Base-by-base conservation (phyloP, 2,329 filamentous ascomycete species). In the Trichophyton verrucosum region DNA sequence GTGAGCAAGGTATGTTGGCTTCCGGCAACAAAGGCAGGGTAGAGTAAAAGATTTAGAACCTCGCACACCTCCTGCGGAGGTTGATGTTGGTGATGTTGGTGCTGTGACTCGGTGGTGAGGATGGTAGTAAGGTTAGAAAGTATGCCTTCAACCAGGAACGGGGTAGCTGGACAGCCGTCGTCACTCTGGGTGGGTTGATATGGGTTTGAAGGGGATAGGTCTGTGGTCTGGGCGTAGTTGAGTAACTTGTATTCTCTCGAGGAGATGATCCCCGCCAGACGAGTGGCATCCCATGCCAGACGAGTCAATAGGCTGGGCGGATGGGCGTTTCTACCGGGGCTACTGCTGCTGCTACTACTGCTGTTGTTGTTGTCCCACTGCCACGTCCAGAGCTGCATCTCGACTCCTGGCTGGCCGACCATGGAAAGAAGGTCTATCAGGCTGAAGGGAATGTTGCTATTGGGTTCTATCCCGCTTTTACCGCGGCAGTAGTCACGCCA, bases 401-500 rank as follows among this genome's bases (percentile, higher is more conserved):
- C 62, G 5, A 57, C 47, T n/a, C 61, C 58, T 17, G 62, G 62
- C 58, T 63, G 60, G 3, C 49, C 40, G 38, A 63, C 42, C 46
- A 56, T 17, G 4, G 62, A 61, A 20, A 63, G 58, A 33, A 61
- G 55, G 30, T 63, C 62, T 27, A 63, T 30, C n/a, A 63, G 24
- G 53, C 58, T 60, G 53, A 61, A 61, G 7, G 62, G 62, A 8
- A 63, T 61, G 4, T 59, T 57, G 60, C 62, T 61, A 20, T 59
- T 47, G 6, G 60, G 55, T 30, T 63, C 62, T 17, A 59, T 63
- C 17, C 62, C 62, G 15, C 27, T 13, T 36, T 60, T 63, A 8
- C 62, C 62, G 24, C 62, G 60, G 40, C 62, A 63, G 40, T 63
- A 63, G 49, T 63, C 62, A 4, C 62, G 60, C 62, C 62, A 63